Evolutionary conservation across 1,284 basidiomycete genomes (phyloP), one percentile per base, ranked within the genome.

Genomic region (Ganoderma sp.): DNA sequence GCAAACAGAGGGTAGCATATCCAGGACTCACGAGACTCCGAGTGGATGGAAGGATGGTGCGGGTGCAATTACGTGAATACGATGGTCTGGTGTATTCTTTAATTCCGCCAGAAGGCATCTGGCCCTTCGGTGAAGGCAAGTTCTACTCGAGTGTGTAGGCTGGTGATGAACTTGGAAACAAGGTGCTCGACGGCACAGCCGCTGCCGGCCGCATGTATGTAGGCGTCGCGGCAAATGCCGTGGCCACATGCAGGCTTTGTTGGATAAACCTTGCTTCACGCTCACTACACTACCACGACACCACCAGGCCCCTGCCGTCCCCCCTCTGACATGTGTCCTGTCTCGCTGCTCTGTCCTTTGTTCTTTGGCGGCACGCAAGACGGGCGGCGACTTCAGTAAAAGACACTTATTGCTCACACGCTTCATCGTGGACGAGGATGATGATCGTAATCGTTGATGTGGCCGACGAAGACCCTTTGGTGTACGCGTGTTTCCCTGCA

Each of bases 401-500:
- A 50, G 34, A 8, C 62, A 17, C 37, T 14, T n/a, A n/a, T 19
- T 22, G 19, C 17, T 39, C 5, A 32, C 58, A 60, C 14, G 39
- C 22, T 28, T 25, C 22, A 10, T 43, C 41, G 10, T 25, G 58
- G 19, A 60, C 37, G 39, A 60, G 58, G n/a, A 42, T 17, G n/a
- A 42, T 17, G n/a, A 43, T 25, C 37, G 34, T 59, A 43, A 39
- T 12, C 22, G 58, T 60, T 59, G 39, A 60, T 57, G 63, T 64
- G 54, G 54, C 63, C 52, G 39, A 45, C 5, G 61, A 25, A 37
- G 48, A 22, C 19, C 58, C 39, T 62, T 61, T 63, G 61, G 50
- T 42, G 65, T 66, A 41, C 42, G 61, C 61, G 43, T 67, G 65
- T 57, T 63, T 39, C n/a, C 56, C 65, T 50, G 41, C 61, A 66